Base-by-base conservation (phyloP, 495 filamentous ascomycete species). In the Aspergillus sclerotiicarbonarius region DNA sequence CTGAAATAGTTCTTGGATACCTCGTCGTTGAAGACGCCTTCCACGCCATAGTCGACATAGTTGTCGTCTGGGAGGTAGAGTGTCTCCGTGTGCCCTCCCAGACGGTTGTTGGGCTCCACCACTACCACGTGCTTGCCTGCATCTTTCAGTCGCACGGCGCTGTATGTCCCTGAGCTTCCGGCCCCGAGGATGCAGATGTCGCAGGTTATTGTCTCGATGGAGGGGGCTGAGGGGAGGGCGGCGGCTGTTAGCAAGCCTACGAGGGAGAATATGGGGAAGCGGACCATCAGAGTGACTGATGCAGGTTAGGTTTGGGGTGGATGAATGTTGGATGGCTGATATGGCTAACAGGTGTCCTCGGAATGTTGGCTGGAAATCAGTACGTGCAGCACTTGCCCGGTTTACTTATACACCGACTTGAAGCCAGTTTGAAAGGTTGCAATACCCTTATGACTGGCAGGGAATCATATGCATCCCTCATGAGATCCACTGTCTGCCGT, bases 171-270 rank as follows among this genome's bases (percentile, higher is more conserved):
- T 2, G 71, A 56, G 19, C 79, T 66, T 8, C 81, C 81, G 20
- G 80, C 80, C 0, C 81, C 80, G 25, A 83, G 71, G 41, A 84
- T 75, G 15, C 66, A 72, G 30, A 84, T 67, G 68, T 83, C 80
- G 7, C 60, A 61, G n/a, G 15, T 53, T 15, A 56, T 53, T 5
- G 49, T 61, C n/a, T 61, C 31, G 47, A 31, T 8, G 15, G 16
- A 16, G 30, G 29, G n/a, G 13, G 8, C 13, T 5, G 25, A 32
- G 30, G 25, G 47, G 29, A 50, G 47, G 10, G 25, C 25, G 5
- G 47, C n/a, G 4, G 29, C 12, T 32, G 13, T 15, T 12, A 25
- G 29, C 16, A 50, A 50, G 25, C 29, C 37, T n/a, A 18, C 29
- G 47, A n/a, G n/a, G 6, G 25, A 32, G 29, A 50, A 32, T 32